Base-by-base conservation (phyloP, 768 basidiomycete genomes). In the Boletus eberwhitei region DNA sequence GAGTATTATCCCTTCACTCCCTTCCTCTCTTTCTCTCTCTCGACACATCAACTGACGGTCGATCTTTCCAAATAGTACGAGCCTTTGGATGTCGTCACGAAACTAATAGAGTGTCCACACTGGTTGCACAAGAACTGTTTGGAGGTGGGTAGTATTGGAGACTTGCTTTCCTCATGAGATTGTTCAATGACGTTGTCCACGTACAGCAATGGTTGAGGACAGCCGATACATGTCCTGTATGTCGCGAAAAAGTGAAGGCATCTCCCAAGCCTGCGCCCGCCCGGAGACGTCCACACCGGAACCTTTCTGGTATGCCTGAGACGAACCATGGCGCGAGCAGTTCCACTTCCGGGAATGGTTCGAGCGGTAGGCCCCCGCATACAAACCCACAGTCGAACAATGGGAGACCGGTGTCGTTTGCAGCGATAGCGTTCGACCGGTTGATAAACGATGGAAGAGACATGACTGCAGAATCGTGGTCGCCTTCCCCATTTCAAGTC, bases 71-170 rank as follows among this genome's bases (percentile, higher is more conserved):
- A 56, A 44, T 50, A 92, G 90, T 93, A 92, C 59, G 71, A 74
- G 49, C 73, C 78, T 3, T 66, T 69, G n/a, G 90, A 91, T 59
- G 61, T 74, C 3, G 78, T 90, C 9, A 75, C 86, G 51, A 88
- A 85, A 59, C 77, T 90, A 7, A 72, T 78, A 24, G 83, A 84
- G 49, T 93, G 90, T 58, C 71, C 82, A 1, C 90, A 93, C 69
- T 93, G 89, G 88, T 70, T 91, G 59, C 90, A 93, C 67, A 82
- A 84, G 63, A 77, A 75, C 19, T 93, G 90, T 73, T 68, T 93
- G 26, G 77, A 86, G 75, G 89, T 89, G 49, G n/a, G 80, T 45
- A 5, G 24, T 29, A 49, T 55, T 38, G 19, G 4, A 12, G 13
- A 29, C 17, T 26, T 17, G 6, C 39, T 35, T 52, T 37, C 7